These are phyloP conservation scores for Sporisorium sorghi DNA, from an alignment of 1,284 basidiomycete species.

Conservation along the genomic window DNA sequence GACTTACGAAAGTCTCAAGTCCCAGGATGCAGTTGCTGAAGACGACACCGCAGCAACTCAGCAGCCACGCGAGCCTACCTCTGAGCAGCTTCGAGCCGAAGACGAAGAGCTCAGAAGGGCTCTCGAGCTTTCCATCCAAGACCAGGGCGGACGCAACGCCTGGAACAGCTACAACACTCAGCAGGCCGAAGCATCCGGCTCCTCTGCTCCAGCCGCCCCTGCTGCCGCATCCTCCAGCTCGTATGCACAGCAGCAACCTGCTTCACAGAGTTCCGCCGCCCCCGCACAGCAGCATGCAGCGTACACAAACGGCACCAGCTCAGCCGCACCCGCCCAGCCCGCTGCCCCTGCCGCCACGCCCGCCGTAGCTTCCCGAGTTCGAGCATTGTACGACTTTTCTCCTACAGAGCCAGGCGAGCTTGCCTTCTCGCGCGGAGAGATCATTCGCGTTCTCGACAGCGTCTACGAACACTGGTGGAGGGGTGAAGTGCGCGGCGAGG, in stretches of 20 bases:
- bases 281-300: constrained; percentile 71
- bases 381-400: constrained; percentile 89
- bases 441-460: constrained; percentile 94
- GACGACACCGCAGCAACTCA: constrained; percentile 22
- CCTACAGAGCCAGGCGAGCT: constrained; percentile 91
- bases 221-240: constrained; percentile 26
- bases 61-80: constrained; percentile 31
- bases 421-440: constrained; percentile 89
- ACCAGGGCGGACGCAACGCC: constrained; percentile 61
- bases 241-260: constrained; percentile 13
- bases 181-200: constrained; percentile 34
- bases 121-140: constrained; percentile 63
- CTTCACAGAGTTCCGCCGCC: constrained; percentile 31
- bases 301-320: constrained; percentile 4
- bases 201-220: constrained; percentile 37
- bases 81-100: constrained; percentile 62
- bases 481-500: constrained; percentile 89
- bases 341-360: constrained; percentile 7
- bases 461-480: constrained; percentile 99
- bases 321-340: constrained; percentile 5
- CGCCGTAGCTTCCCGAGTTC: constrained; percentile 73
- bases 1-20: constrained; percentile 82
- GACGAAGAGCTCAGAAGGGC: constrained; percentile 67
- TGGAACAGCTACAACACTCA: constrained; percentile 19
- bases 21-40: constrained; percentile 72